Conservation (phyloP, 495 filamentous ascomycete species). For the Penicillium fimorum region DNA sequence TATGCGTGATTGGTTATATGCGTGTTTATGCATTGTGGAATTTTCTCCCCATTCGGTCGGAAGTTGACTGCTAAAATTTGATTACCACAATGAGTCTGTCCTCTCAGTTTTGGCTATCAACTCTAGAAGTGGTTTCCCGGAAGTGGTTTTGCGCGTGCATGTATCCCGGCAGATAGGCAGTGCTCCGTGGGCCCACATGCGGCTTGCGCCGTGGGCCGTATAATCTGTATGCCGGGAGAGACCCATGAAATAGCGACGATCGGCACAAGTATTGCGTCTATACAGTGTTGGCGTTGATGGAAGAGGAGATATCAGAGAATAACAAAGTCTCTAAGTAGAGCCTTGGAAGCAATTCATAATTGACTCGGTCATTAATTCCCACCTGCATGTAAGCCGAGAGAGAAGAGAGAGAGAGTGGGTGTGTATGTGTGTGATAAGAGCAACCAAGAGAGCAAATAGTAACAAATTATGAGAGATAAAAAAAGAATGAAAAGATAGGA, state of each 20-base stretch:
- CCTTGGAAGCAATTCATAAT: neutral
- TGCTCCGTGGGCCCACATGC: constrained; percentile 21
- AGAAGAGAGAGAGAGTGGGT: neutral
- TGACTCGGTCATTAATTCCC: neutral
- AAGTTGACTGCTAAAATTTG: neutral
- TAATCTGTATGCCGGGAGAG: constrained; percentile 16
- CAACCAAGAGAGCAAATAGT: neutral
- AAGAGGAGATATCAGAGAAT: neutral
- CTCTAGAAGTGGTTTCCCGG: neutral
- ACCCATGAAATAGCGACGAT: constrained; percentile 17
- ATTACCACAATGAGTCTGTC: constrained; percentile 6
- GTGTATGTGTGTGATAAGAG: too few species aligned
- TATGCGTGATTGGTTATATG: constrained; percentile 10
- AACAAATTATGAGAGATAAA: constrained; percentile 4
- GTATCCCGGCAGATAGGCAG: constrained; percentile 15
- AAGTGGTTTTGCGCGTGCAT: neutral
- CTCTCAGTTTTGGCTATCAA: constrained; percentile 9
- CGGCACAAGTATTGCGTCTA: constrained; percentile 18
- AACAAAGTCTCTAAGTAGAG: neutral
- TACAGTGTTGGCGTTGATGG: neutral
- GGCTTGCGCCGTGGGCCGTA: constrained; percentile 21
- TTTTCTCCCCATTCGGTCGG: constrained; percentile 7
- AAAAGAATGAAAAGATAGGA: constrained; percentile 9
- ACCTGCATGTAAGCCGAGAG: neutral
- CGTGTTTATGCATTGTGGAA: constrained; percentile 12